These are phyloP conservation scores for Pyricularia grisea DNA, from an alignment of 2,329 filamentous ascomycete genomes.

Conservation along the genomic window DNA sequence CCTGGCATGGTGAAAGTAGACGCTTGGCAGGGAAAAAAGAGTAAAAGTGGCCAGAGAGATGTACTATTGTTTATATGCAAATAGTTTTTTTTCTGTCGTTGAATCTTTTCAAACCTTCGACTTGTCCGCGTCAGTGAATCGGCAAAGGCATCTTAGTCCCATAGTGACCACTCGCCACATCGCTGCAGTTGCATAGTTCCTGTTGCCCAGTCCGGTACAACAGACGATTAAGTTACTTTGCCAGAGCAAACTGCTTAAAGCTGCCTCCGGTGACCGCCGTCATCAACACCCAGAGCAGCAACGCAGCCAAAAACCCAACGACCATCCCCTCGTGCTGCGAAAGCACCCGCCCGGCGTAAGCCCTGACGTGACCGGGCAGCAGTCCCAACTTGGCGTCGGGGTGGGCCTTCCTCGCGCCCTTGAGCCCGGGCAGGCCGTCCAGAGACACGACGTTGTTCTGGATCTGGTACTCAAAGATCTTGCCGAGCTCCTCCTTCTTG, in stretches of 20 bases:
- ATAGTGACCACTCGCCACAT: background rate
- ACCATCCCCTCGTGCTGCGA: background rate
- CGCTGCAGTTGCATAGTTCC: background rate
- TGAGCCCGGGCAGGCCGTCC: conserved; percentile 35
- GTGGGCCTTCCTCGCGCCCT: conserved; percentile 32
- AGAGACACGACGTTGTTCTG: conserved; percentile 8
- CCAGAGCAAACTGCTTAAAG: background rate
- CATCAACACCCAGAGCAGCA: background rate
- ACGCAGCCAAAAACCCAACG: background rate
- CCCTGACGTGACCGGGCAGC: conserved; percentile 28
- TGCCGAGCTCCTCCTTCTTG: conserved; percentile 37
- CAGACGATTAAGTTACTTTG: background rate
- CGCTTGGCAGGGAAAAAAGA: background rate
- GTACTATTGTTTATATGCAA: background rate
- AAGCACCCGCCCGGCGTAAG: background rate
- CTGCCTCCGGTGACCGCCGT: background rate
- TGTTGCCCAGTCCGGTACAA: background rate
- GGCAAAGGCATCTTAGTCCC: background rate
- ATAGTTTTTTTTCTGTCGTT: background rate
- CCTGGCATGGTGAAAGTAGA: background rate
- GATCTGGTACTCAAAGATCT: conserved; percentile 20
- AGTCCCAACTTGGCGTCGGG: conserved; percentile 34
- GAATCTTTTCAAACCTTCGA: background rate
- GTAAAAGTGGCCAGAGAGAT: background rate
- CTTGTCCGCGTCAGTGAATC: background rate